Base-by-base conservation (phyloP, 306 rosid species). In the Sechiopsis laciniata region DNA sequence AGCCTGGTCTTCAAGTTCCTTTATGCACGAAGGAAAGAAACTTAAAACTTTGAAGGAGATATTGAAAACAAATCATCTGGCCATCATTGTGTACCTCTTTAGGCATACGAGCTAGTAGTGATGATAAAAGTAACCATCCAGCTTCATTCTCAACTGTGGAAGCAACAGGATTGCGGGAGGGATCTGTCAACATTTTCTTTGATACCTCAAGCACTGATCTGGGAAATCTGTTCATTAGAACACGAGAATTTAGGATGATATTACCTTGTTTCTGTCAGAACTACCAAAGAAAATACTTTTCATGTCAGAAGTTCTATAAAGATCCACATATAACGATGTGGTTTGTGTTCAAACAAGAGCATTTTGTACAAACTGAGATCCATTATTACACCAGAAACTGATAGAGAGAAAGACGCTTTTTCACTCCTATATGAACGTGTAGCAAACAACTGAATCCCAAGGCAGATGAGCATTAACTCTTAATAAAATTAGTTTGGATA, bases 51-150 rank as follows among this genome's bases (percentile, higher is more conserved):
- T 8, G 29, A 50, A 52, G 37, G 35, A 82, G 48, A 78, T 20
- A 78, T 54, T 42, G 48, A 74, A 66, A 76, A 64, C 26, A 8
- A 61, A 58, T 6, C 57, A 72, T 55, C 71, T 8, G 60, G 52
- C 45, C 58, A 67, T 48, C 69, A 84, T 63, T 66, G 42, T 10
- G 46, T 83, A 90, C 98, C 98, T 94, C 92, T 82, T 86, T 89
- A 10, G 96, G 94, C 85, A 94, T 80, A 82, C 96, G 89, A 81
- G 90, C 91, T 75, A 90, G 85, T 53, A 89, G 81, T 71, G 97
- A 91, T 68, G 98, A 91, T 55, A 94, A 82, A 77, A 94, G 96
- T 81, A 89, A 85, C 98, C 98, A 94, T 64, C 98, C 98, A 77
- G 96, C 96, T 87, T 94, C 95, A 72, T 94, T 82, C 85, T 94